Evolutionary conservation across 1,284 basidiomycete species (phyloP).

Genomic region (Ceratorhiza oryzae-sativae): DNA sequence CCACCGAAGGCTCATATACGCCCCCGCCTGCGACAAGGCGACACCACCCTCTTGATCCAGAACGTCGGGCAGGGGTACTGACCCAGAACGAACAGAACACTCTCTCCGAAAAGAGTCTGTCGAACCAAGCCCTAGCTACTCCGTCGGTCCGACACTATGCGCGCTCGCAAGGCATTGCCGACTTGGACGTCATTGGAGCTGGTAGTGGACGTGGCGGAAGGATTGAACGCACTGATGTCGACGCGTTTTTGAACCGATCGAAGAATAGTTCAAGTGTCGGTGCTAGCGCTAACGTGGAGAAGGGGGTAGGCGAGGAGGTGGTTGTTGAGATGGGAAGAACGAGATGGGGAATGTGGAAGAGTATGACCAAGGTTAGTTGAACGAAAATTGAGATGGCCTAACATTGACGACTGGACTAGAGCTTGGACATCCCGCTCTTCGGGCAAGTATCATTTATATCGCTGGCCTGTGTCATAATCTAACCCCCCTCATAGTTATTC

Average conservation of each 20-base stretch:
- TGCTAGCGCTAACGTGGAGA: background rate
- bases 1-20: slow-evolving; percentile 39
- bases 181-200: slow-evolving; percentile 64
- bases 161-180: slow-evolving; percentile 64
- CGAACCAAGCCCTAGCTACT: slow-evolving; percentile 64
- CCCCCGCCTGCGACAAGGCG: slow-evolving; percentile 45
- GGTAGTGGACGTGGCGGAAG: slow-evolving; percentile 80
- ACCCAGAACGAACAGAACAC: background rate
- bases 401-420: slow-evolving; percentile 55
- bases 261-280: background rate
- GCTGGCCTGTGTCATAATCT: slow-evolving; percentile 7
- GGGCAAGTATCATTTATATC: slow-evolving; percentile 56
- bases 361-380: slow-evolving; percentile 72
- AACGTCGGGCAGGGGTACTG: slow-evolving; percentile 45
- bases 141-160: slow-evolving; percentile 84
- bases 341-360: slow-evolving; percentile 85
- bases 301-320: slow-evolving; percentile 53
- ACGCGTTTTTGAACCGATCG: slow-evolving; percentile 59
- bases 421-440: slow-evolving; percentile 81
- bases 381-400: background rate
- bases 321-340: slow-evolving; percentile 79
- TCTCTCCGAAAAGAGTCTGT: slow-evolving; percentile 14
- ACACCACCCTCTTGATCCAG: slow-evolving; percentile 75
- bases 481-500: slow-evolving; percentile 62
- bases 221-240: slow-evolving; percentile 78